Evolutionary conservation across 1,284 basidiomycete species (phyloP), one percentile per base, ranked within the genome.

Genomic region (Puccinia sorghi): DNA sequence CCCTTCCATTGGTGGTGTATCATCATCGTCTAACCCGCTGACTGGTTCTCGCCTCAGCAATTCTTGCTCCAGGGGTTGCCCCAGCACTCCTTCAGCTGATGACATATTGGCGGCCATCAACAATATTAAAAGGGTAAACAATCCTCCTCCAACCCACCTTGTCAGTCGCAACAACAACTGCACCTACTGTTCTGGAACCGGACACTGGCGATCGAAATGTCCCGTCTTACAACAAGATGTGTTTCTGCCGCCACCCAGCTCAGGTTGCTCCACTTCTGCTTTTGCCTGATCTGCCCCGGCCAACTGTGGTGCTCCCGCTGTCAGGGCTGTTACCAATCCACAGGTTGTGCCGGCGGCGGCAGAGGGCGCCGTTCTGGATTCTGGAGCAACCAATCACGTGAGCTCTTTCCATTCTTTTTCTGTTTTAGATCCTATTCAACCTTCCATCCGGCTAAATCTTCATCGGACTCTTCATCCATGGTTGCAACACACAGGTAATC

Each of bases 141-240:
- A 43, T 4, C 52, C n/a, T 7, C n/a, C 15, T n/a, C 50, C 13
- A 17, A 5, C 50, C 4, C 50, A 12, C 11, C 11, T n/a, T 17
- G 4, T 46, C 22, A 41, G n/a, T 22, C 20, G 8, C 13, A 11
- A n/a, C n/a, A n/a, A n/a, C n/a, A n/a, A n/a, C n/a, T n/a, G n/a
- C n/a, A n/a, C n/a, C n/a, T n/a, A n/a, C n/a, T n/a, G n/a, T n/a
- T n/a, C n/a, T n/a, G n/a, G n/a, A n/a, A n/a, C n/a, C n/a, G n/a
- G n/a, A n/a, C 67, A 70, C 46, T 70, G 67, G 46, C n/a, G 27
- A 7, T 70, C 22, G 4, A n/a, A 20, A 17, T 70, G 46, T 27
- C 67, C 25, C 3, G 46, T 52, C 8, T 25, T 70, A 20, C 22
- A 22, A 11, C 9, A 22, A 22, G 63, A 64, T 46, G 63, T 41